These are phyloP conservation scores for Lolium multiflorum DNA, from an alignment of 176 grass and related monocot species.

Conservation along the genomic window DNA sequence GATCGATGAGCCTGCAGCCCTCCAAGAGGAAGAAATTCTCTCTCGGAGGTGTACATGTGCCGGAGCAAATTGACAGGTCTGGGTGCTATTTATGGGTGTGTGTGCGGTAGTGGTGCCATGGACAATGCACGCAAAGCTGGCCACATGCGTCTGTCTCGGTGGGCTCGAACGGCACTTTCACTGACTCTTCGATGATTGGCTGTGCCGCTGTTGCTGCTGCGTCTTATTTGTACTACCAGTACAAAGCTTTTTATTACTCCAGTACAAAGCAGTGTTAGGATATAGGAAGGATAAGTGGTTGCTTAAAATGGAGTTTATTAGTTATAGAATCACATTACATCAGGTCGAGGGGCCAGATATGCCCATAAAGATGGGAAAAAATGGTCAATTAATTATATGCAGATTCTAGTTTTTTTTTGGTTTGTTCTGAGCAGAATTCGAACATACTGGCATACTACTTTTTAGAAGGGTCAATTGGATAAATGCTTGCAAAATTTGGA, in stretches of 20 bases:
- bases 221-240: background rate
- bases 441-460: background rate
- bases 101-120: conserved; percentile 29
- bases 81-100: conserved; percentile 48
- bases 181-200: conserved; percentile 11
- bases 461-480: background rate
- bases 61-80: conserved; percentile 29
- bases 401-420: too few relatives aligned
- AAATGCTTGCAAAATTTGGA: background rate
- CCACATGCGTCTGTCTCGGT: conserved; percentile 39
- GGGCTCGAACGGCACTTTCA: background rate
- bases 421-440: background rate
- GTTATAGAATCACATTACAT: background rate
- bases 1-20: background rate
- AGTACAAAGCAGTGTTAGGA: too few relatives aligned
- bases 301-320: background rate
- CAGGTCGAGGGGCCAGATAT: background rate
- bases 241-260: too few relatives aligned
- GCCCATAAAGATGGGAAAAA: background rate
- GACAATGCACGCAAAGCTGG: conserved; percentile 36
- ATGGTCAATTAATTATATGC: background rate
- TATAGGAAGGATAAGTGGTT: background rate
- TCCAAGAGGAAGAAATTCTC: conserved; percentile 4
- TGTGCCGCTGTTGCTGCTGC: background rate
- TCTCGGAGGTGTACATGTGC: background rate